Evolutionary conservation across 257 asterid species (phyloP).

Genomic region (Scutellaria barbata): DNA sequence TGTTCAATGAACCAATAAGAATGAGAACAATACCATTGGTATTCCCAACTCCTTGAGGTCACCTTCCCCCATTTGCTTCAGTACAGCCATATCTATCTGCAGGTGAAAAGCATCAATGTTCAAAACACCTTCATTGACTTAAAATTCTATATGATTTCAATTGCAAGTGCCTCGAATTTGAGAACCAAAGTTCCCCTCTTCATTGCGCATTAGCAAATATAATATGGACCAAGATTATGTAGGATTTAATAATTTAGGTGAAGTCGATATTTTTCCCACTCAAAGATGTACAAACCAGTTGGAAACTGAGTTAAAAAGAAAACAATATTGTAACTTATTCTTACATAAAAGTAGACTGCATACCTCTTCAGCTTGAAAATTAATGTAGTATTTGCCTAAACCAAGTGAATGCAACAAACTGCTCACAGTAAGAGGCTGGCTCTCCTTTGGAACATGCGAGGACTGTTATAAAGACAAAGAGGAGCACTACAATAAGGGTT

Average conservation of each 20-base stretch:
- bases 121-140: too few species aligned
- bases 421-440: slow-evolving; percentile 53
- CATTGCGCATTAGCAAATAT: too few species aligned
- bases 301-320: slow-evolving; percentile 12
- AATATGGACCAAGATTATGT: not conserved
- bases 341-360: slow-evolving; percentile 17
- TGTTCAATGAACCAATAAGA: not conserved
- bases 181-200: too few species aligned
- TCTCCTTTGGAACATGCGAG: slow-evolving; percentile 45
- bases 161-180: too few species aligned
- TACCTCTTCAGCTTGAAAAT: slow-evolving; percentile 85
- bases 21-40: slow-evolving; percentile 60
- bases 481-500: not conserved
- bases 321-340: not conserved
- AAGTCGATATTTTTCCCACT: not conserved
- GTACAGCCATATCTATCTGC: slow-evolving; percentile 74
- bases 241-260: not conserved
- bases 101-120: slow-evolving; percentile 21
- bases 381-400: slow-evolving; percentile 64
- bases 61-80: slow-evolving; percentile 74
- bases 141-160: too few species aligned
- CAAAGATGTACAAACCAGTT: not conserved
- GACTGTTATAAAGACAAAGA: slow-evolving; percentile 14
- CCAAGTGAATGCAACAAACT: slow-evolving; percentile 65
- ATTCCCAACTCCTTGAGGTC: slow-evolving; percentile 81